Conservation (phyloP, 768 basidiomycete genomes). For the Termitomyces bulborhizus region DNA sequence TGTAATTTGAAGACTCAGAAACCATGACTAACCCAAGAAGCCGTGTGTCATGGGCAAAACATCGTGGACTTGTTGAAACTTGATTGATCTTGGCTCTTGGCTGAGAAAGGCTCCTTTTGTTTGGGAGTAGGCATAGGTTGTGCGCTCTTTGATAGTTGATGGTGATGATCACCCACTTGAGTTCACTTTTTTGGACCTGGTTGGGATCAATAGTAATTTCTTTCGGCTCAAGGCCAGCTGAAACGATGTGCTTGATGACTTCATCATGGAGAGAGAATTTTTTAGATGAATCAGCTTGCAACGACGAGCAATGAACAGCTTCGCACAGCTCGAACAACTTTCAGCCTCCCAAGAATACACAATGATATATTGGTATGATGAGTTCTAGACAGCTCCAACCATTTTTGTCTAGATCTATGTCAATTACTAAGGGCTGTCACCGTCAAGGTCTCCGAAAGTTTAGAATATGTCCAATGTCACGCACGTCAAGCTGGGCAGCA, state of each 20-base stretch:
- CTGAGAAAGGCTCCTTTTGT: not conserved
- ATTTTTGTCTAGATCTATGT: not conserved
- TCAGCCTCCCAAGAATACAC: not conserved
- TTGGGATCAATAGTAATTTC: not conserved
- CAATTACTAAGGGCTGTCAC: not conserved
- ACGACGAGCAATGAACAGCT: slow-evolving; percentile 1
- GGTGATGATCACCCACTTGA: not conserved
- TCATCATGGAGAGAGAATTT: not conserved
- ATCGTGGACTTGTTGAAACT: slow-evolving; percentile 1
- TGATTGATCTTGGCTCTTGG: not conserved
- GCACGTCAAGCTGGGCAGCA: not conserved
- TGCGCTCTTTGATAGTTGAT: not conserved
- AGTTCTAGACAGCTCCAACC: not conserved
- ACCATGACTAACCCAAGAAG: not conserved
- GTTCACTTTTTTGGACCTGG: too few relatives aligned
- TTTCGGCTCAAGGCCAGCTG: not conserved
- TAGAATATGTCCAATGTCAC: not conserved
- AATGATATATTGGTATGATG: not conserved
- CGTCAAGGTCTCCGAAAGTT: not conserved
- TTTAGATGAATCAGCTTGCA: not conserved
- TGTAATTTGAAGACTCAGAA: not conserved
- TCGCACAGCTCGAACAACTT: slow-evolving; percentile 2
- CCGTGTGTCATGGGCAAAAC: not conserved
- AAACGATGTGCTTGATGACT: not conserved
- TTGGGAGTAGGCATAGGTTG: not conserved